Conservation (phyloP, 2,329 filamentous ascomycete genomes). For the Exophiala spinifera region DNA sequence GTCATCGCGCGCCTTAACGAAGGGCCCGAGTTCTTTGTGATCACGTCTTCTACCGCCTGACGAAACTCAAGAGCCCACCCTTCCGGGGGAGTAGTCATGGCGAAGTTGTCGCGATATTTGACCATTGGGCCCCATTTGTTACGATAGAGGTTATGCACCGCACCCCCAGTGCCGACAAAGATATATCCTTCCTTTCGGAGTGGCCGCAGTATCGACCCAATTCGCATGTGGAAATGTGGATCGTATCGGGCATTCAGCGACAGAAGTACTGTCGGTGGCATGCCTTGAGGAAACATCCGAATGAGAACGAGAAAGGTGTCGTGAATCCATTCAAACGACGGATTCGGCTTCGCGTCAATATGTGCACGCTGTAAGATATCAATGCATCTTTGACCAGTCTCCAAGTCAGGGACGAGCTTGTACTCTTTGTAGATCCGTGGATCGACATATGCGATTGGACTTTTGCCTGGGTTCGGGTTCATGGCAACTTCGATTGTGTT, state of each 20-base stretch:
- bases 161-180: constrained; percentile 59
- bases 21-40: constrained; percentile 55
- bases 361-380: constrained; percentile 50
- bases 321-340: constrained; percentile 67
- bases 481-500: constrained; percentile 59
- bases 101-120: constrained; percentile 60
- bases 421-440: constrained; percentile 64
- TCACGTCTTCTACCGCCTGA: constrained; percentile 60
- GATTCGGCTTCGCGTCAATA: constrained; percentile 54
- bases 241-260: constrained; percentile 55
- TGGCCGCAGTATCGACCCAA: constrained; percentile 55
- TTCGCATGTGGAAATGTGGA: constrained; percentile 54
- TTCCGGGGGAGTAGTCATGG: constrained; percentile 57
- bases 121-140: constrained; percentile 65
- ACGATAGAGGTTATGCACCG: constrained; percentile 68
- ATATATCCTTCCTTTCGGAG: constrained; percentile 52
- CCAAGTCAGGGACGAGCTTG: constrained; percentile 58
- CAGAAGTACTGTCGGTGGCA: constrained; percentile 60
- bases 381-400: constrained; percentile 51
- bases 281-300: constrained; percentile 57
- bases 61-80: constrained; percentile 62
- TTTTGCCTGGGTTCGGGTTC: constrained; percentile 59
- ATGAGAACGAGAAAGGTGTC: constrained; percentile 68
- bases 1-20: constrained; percentile 54
- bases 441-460: constrained; percentile 64